Base-by-base conservation (phyloP, 805 yeast genomes). In the Brettanomyces nanus region DNA sequence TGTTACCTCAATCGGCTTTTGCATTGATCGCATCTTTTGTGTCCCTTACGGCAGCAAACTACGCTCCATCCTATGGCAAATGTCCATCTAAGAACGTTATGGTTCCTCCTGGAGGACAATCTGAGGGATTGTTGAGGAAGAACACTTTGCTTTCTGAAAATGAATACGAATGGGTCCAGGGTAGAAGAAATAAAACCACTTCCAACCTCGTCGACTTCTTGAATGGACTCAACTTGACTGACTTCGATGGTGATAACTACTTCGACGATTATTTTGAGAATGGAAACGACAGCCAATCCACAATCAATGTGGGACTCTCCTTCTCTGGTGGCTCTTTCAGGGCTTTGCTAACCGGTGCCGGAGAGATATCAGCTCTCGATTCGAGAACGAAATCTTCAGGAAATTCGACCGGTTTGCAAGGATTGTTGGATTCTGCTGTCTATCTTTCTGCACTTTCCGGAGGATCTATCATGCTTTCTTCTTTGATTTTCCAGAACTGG, bases 301-400 rank as follows among this genome's bases (percentile, higher is more conserved):
- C 68, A n/a, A 60, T 71, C 44, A 65, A 64, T 31, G 60, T 80
- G 33, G 85, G 77, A 19, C 46, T 71, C 25, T 77, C 86, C 3
- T 73, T 77, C 43, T 72, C 86, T 13, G 95, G 95, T 28, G 95
- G 95, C 49, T 92, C 95, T 3, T 84, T 80, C 56, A 71, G 95
- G 45, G 92, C 95, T 28, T 80, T 85, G 81, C 60, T 85, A 34
- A 61, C 69, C 32, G 95, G 94, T 14, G 94, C 94, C 5, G 95
- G 95, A 25, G 75, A 76, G 55, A 52, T 85, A n/a, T 65, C 84
- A 3, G 95, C 89, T 0, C 59, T 83, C 46, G 95, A 85, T 54
- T 74, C 77, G 40, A 66, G 92, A 46, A 31, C 34, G 13, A 31
- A 31, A n/a, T 31, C 23, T 21, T 73, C 89, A n/a, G 60, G 71